These are phyloP conservation scores for Cryptococcus sp. DNA, from an alignment of 1,284 basidiomycete genomes.

Conservation along the genomic window DNA sequence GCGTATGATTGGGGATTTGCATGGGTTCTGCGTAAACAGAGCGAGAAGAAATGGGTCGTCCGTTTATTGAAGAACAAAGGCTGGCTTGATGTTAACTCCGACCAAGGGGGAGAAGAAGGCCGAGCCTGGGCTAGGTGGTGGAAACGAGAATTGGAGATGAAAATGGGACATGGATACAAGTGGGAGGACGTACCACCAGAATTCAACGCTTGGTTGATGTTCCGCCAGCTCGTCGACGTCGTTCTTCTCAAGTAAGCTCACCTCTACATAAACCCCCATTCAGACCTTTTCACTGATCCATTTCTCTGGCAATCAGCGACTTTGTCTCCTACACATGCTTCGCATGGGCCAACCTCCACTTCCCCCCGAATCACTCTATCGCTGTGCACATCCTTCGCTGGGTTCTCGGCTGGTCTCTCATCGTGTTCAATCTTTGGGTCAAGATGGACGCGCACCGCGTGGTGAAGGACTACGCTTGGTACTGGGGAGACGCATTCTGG, in stretches of 20 bases:
- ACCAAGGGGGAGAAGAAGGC: conserved; percentile 57
- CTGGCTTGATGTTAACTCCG: conserved; percentile 72
- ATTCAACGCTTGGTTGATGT: conserved; percentile 56
- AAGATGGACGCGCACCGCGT: conserved; percentile 97
- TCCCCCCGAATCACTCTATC: conserved; percentile 73
- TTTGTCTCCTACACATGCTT: conserved; percentile 96
- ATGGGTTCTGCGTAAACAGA: conserved; percentile 90
- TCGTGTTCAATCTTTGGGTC: conserved; percentile 97
- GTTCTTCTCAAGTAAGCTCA: conserved; percentile 83
- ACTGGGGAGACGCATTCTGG: conserved; percentile 99
- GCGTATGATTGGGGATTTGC: conserved; percentile 93
- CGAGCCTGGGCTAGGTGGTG: conserved; percentile 76
- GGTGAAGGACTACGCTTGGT: conserved; percentile 84
- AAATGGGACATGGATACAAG: conserved; percentile 89
- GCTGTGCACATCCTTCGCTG: conserved; percentile 81
- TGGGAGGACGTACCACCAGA: conserved; percentile 69
- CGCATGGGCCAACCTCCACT: conserved; percentile 84
- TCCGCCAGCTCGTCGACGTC: conserved; percentile 76
- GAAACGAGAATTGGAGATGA: conserved; percentile 77
- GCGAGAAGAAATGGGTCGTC: conserved; percentile 91
- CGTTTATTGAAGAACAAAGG: conserved; percentile 73
- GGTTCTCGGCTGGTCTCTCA: conserved; percentile 79
- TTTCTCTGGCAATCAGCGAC: conserved; percentile 61
- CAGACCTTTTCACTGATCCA: neutral
- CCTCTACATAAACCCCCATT: neutral